Conservation (phyloP, 192 early-diverging fungal species). For the Lunasporangiospora selenospora region DNA sequence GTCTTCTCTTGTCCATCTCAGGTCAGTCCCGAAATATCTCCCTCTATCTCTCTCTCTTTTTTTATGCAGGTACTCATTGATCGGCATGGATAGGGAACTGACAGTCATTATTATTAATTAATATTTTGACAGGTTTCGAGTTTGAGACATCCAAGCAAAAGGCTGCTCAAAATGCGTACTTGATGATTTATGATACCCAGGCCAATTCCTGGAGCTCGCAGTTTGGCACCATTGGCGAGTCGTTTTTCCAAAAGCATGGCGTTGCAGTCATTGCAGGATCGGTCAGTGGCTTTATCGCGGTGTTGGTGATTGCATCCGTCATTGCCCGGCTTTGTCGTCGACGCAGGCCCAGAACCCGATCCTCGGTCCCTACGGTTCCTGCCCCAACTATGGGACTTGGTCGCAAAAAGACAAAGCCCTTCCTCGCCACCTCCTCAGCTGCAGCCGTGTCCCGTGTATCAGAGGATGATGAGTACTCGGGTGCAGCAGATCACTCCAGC, state of each 20-base stretch:
- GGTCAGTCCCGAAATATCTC: too few relatives aligned
- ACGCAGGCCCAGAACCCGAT: background rate
- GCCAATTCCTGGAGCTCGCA: constrained; percentile 19
- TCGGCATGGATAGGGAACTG: too few relatives aligned
- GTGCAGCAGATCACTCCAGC: too few relatives aligned
- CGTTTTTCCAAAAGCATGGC: constrained; percentile 18
- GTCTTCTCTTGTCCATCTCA: constrained; percentile 18
- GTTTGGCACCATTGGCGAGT: constrained; percentile 19
- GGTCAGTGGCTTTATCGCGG: constrained; percentile 4
- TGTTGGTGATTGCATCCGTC: constrained; percentile 15
- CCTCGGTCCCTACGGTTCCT: too few relatives aligned
- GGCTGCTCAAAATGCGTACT: constrained; percentile 14
- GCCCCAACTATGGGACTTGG: too few relatives aligned
- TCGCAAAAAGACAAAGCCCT: constrained; percentile 16
- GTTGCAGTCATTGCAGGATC: constrained; percentile 22
- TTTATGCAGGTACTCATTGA: too few relatives aligned
- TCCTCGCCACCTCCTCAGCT: background rate
- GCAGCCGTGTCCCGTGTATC: too few relatives aligned
- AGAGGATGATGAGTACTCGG: too few relatives aligned
- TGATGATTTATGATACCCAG: constrained; percentile 15
- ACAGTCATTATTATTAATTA: too few relatives aligned
- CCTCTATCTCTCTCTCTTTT: too few relatives aligned
- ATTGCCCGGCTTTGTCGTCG: constrained; percentile 8
- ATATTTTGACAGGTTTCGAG: too few relatives aligned
- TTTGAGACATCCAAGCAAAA: constrained; percentile 10